Base-by-base conservation (phyloP, 2,329 filamentous ascomycete genomes). In the Colletotrichum caudatum region DNA sequence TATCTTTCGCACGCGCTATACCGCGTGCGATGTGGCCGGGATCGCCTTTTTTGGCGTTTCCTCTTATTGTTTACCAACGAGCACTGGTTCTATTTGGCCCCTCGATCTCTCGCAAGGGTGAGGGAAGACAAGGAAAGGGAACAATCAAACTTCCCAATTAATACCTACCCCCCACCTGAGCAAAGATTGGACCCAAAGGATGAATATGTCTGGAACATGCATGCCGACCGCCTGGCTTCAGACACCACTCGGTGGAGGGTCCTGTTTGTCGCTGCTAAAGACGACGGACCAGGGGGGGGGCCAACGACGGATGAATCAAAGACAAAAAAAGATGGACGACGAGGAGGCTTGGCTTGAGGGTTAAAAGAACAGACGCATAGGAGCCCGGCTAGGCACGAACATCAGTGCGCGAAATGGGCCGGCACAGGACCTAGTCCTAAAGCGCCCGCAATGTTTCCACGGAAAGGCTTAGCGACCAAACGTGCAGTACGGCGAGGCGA, bases 401-500 rank as follows among this genome's bases (percentile, higher is more conserved):
- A 48, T 64, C 46, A 64, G 56, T 39, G 46, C 65, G 65, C 58
- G 61, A 59, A 54, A 60, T 39, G 39, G 54, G 37, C 59, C 57
- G 64, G 69, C 69, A 59, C 64, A 54, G 41, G 59, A 60, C 59
- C 59, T 59, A 57, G 67, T 44, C 26, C 64, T 64, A 39, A 64
- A 54, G 69, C 69, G 59, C 59, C 64, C 69, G 69, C 69, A 71
- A 69, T 64, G 66, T 71, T 69, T 60, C 65, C 69, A 71, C 46
- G 58, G 53, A 71, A 69, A 59, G 65, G 69, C 60, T 71, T 71
- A 71, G 69, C 56, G 57, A 50, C 46, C 48, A 48, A 69, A 64
- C 46, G 69, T 71, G 69, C 69, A 59, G 59, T 48, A 59, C 65
- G 37, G 65, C 65, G 46, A 71, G 69, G 65, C 54, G 65, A 57